These are phyloP conservation scores for Blastocystis sp. DNA, from an alignment of 352 stramenopile species.

Conservation along the genomic window DNA sequence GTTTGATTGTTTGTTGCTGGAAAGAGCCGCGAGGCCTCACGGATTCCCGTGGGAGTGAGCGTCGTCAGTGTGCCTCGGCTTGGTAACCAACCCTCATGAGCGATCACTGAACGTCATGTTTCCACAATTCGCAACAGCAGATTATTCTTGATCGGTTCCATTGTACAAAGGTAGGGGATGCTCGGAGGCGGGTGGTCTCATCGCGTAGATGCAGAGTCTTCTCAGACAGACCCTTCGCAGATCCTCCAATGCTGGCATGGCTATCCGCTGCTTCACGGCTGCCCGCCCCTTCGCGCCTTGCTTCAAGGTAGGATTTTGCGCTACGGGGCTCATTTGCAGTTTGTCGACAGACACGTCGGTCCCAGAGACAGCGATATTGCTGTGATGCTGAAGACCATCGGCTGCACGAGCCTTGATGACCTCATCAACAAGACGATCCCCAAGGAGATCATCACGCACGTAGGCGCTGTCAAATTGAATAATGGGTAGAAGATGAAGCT, in stretches of 20 bases:
- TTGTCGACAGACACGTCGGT: slow-evolving; percentile 76
- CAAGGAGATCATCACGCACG: slow-evolving; percentile 79
- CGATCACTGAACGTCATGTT: slow-evolving; percentile 47
- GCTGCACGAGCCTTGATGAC: slow-evolving; percentile 86
- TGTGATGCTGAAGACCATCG: slow-evolving; percentile 86
- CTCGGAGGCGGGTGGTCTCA: neutral
- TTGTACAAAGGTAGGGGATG: slow-evolving; percentile 44
- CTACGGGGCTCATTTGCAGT: slow-evolving; percentile 3
- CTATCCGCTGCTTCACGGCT: slow-evolving; percentile 34
- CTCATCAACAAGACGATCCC: slow-evolving; percentile 91
- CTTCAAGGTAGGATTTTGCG: slow-evolving; percentile 23
- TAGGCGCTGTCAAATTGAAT: neutral
- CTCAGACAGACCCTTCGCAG: slow-evolving; percentile 58
- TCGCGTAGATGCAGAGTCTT: slow-evolving; percentile 68
- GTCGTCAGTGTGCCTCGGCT: neutral
- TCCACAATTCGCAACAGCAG: neutral
- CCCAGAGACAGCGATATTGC: slow-evolving; percentile 81
- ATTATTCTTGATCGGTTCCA: neutral
- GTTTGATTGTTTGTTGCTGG: neutral
- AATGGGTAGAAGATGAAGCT: slow-evolving; percentile 74
- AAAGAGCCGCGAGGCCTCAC: neutral
- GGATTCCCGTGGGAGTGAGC: neutral
- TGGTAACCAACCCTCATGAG: slow-evolving; percentile 59
- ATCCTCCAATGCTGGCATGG: neutral
- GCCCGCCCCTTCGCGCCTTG: slow-evolving; percentile 57